These are phyloP conservation scores for Globisporangium paddicum DNA, from an alignment of 352 stramenopile species.

Conservation along the genomic window DNA sequence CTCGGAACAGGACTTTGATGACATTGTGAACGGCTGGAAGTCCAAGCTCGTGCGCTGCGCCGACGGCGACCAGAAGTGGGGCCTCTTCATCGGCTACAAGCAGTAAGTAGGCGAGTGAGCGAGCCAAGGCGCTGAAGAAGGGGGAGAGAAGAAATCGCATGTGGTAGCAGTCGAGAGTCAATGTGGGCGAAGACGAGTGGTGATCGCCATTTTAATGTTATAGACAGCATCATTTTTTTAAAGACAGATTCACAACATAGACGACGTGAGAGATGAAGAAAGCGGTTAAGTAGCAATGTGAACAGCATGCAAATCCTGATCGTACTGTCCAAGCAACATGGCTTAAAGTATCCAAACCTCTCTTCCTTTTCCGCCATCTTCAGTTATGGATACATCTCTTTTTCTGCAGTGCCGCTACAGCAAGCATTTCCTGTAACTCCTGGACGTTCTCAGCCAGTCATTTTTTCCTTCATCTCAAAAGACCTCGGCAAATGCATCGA, in stretches of 20 bases:
- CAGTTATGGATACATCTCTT: not conserved
- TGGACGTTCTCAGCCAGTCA: not conserved
- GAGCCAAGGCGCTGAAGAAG: not conserved
- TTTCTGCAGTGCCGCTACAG: too few relatives aligned
- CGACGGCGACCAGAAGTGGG: slow-evolving; percentile 74
- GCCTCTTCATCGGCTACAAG: slow-evolving; percentile 67
- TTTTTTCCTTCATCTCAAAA: slow-evolving; percentile 16
- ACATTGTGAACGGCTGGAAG: slow-evolving; percentile 68
- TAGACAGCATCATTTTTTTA: slow-evolving; percentile 5
- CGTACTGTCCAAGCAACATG: not conserved
- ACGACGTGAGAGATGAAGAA: not conserved
- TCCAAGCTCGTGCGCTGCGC: slow-evolving; percentile 60
- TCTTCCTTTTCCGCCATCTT: not conserved
- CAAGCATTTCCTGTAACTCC: too few relatives aligned
- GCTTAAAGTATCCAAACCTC: not conserved
- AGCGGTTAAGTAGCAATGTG: not conserved
- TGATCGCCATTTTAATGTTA: slow-evolving; percentile 4
- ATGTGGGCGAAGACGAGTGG: not conserved
- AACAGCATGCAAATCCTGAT: too few relatives aligned
- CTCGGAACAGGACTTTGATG: slow-evolving; percentile 57
- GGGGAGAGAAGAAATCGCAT: not conserved
- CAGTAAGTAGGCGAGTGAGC: slow-evolving; percentile 14
- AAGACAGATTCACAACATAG: not conserved
- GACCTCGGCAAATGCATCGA: slow-evolving; percentile 27
- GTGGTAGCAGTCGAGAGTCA: slow-evolving; percentile 2